Evolutionary conservation across 176 grass and related monocot genomes (phyloP).

Genomic region (Oropetium thomaeum): DNA sequence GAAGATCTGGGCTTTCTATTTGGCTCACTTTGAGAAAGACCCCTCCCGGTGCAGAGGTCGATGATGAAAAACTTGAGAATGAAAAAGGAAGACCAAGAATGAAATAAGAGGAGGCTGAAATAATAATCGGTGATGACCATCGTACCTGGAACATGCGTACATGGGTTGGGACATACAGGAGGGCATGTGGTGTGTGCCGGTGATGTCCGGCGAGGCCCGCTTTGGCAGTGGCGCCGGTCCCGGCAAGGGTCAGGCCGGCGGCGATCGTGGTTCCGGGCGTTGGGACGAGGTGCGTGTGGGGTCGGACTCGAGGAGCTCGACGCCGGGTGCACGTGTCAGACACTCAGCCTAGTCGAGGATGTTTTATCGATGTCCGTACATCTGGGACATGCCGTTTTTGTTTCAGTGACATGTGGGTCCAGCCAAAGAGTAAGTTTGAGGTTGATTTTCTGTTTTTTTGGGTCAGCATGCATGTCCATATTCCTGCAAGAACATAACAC

Average conservation of each 20-base stretch:
- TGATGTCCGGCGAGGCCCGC: neutral
- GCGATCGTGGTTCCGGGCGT: neutral
- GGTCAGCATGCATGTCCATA: neutral
- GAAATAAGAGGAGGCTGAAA: too few species aligned
- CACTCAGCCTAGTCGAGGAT: neutral
- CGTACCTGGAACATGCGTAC: constrained; percentile 21
- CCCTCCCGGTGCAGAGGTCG: too few species aligned
- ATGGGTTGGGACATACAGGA: neutral
- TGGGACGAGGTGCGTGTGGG: neutral
- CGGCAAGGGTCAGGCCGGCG: neutral
- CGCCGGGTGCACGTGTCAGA: neutral
- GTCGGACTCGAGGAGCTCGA: neutral
- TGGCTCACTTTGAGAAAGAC: too few species aligned
- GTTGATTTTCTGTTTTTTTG: neutral
- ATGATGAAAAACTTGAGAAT: too few species aligned
- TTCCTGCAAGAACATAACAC: neutral
- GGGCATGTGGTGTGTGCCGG: neutral
- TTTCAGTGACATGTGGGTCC: neutral
- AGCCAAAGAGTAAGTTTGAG: neutral
- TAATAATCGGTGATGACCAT: neutral
- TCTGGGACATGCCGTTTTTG: neutral
- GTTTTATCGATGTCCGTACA: neutral
- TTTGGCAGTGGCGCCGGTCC: neutral
- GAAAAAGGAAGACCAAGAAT: neutral
- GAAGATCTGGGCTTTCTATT: neutral